Conservation (phyloP, 345 rosid genomes). For the Bruguiera gymnorhiza region DNA sequence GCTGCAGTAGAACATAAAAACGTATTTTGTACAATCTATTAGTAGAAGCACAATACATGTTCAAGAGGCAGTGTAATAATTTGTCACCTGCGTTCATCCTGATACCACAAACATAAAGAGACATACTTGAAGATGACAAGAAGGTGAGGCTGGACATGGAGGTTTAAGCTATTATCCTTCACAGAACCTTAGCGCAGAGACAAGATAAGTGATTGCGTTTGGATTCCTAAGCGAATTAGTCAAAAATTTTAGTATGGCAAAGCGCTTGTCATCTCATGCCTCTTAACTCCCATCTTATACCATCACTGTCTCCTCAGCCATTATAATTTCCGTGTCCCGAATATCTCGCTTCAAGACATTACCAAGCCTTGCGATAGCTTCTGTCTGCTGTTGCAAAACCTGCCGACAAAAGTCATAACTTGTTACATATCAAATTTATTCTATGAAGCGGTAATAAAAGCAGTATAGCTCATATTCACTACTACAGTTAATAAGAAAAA, state of each 20-base stretch:
- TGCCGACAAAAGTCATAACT: not conserved
- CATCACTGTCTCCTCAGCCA: conserved; percentile 76
- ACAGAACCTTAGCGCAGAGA: too few relatives aligned
- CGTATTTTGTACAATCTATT: too few relatives aligned
- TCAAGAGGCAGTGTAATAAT: too few relatives aligned
- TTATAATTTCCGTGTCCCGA: conserved; percentile 79
- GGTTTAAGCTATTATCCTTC: too few relatives aligned
- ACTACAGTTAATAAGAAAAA: not conserved
- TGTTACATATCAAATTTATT: not conserved
- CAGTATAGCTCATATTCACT: not conserved
- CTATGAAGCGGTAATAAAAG: too few relatives aligned
- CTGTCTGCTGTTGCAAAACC: conserved; percentile 89
- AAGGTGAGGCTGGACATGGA: too few relatives aligned
- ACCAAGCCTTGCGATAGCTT: conserved; percentile 82
- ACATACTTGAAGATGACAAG: too few relatives aligned
- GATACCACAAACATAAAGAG: too few relatives aligned
- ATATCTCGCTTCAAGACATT: conserved; percentile 76
- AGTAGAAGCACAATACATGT: too few relatives aligned
- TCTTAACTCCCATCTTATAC: conserved; percentile 29
- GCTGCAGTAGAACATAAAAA: too few relatives aligned
- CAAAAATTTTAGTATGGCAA: not conserved
- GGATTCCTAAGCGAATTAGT: not conserved
- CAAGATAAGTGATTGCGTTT: not conserved
- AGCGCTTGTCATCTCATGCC: conserved; percentile 6
- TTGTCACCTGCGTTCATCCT: too few relatives aligned